Evolutionary conservation across 352 stramenopile genomes (phyloP), one percentile per base, ranked within the genome.

Genomic region (Phytopythium boreale): DNA sequence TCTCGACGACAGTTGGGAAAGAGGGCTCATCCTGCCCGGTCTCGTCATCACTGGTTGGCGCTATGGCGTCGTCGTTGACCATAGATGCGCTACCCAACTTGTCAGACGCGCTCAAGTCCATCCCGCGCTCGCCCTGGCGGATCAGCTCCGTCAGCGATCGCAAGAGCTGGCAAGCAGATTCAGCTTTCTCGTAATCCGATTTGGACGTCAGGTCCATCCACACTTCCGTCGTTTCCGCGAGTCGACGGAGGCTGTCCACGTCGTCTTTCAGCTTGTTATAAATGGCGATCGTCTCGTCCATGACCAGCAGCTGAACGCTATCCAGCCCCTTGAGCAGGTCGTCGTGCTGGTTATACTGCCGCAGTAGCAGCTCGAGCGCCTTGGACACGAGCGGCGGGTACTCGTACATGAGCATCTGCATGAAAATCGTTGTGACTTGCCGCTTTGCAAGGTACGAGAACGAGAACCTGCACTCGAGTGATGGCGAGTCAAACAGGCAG

Each of bases 331-430:
- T 88, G 34, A 92, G 66, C 14, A 92, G 63, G 14, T 90, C 77
- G 34, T 90, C 83, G 26, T 92, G 83, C 43, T 89, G 80, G 53
- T 90, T 89, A 55, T 82, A 90, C 52, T 92, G 77, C 51, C 88
- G 80, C 34, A 92, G 58, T 37, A 89, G 52, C n/a, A 92, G 63
- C 59, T 92, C 80, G 34, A 92, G 75, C n/a, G 80, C 76, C 60
- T 88, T 88, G 0, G 79, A 84, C 6, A 92, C 83, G 11, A 92
- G 72, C 14, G 80, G 80, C 19, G 83, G 80, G 64, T 92, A 87
- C 59, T 90, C 80, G 55, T 90, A 90, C 83, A 92, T 90, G 4
- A 92, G 72, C 80, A 89, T 79, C 60, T 92, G 83, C 77, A 90
- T 84, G 17, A 92, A 67, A 24, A 92, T 70, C 2, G 80, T 89